Conservation (phyloP, 2,329 filamentous ascomycete genomes). For the Colletotrichum agaves region DNA sequence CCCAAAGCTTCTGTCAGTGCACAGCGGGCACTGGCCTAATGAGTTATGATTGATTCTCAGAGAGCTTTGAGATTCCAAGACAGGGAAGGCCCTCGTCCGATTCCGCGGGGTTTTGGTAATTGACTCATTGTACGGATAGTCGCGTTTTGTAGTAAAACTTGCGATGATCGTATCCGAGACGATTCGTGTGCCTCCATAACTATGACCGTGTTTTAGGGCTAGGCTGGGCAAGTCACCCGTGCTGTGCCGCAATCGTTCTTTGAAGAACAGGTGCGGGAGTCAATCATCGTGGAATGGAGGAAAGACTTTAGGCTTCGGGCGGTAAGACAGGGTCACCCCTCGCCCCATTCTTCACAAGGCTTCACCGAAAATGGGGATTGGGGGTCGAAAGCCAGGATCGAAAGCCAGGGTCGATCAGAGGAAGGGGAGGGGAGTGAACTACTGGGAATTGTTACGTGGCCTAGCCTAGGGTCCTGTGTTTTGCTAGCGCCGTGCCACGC, state of each 20-base stretch:
- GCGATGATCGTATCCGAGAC: not conserved
- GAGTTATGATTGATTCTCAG: slow-evolving; percentile 14
- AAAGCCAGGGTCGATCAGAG: slow-evolving; percentile 6
- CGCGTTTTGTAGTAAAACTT: not conserved
- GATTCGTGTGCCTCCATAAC: no score
- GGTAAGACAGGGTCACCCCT: not conserved
- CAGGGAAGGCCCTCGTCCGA: not conserved
- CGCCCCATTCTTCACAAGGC: slow-evolving; percentile 21
- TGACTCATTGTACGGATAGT: not conserved
- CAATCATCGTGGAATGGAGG: slow-evolving; percentile 14
- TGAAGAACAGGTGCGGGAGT: not conserved
- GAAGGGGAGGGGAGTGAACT: slow-evolving; percentile 10
- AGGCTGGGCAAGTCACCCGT: not conserved
- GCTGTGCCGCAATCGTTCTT: not conserved
- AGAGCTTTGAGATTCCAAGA: slow-evolving; percentile 2
- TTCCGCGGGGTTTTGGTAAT: not conserved
- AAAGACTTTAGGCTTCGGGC: slow-evolving; percentile 11
- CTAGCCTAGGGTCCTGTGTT: slow-evolving; percentile 18
- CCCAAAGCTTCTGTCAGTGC: slow-evolving; percentile 7
- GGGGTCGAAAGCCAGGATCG: slow-evolving; percentile 7
- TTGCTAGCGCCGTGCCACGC: slow-evolving; percentile 20
- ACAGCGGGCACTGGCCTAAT: slow-evolving; percentile 8
- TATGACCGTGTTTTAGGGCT: not conserved
- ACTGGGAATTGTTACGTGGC: slow-evolving; percentile 20
- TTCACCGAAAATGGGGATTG: slow-evolving; percentile 19